These are phyloP conservation scores for Nemania serpens DNA, from an alignment of 2,329 filamentous ascomycete genomes.

Conservation along the genomic window DNA sequence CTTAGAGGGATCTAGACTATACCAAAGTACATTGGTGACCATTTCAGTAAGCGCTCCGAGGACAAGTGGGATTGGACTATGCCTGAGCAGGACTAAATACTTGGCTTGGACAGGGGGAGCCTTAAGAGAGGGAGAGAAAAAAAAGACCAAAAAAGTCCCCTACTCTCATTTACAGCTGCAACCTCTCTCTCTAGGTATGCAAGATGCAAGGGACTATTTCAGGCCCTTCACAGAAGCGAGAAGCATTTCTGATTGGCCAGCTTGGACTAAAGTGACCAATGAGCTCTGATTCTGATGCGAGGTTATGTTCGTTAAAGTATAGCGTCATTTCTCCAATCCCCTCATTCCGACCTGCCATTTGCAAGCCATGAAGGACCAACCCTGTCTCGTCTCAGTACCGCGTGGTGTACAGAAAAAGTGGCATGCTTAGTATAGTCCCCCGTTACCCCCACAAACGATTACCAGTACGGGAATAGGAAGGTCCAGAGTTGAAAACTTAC, in stretches of 20 bases:
- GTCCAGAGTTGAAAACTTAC: no score
- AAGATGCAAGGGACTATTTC: conserved; percentile 32
- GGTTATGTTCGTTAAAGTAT: not conserved
- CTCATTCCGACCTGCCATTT: not conserved
- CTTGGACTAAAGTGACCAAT: conserved; percentile 13
- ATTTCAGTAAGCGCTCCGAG: conserved; percentile 21
- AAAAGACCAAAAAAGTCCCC: conserved; percentile 22
- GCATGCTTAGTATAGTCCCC: not conserved
- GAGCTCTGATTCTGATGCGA: not conserved
- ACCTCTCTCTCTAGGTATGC: conserved; percentile 1
- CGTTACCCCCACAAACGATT: not conserved
- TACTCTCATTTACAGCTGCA: conserved; percentile 14
- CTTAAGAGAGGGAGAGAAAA: not conserved
- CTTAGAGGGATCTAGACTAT: not conserved
- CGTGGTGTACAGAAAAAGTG: not conserved
- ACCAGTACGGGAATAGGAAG: no score
- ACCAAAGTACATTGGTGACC: conserved; percentile 24
- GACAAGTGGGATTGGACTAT: conserved; percentile 17
- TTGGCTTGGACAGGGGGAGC: conserved; percentile 1
- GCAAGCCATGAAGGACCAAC: not conserved
- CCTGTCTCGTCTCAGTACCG: not conserved
- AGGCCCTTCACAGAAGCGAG: conserved; percentile 30
- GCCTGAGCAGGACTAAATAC: conserved; percentile 21
- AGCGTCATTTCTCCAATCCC: not conserved
- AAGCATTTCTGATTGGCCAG: conserved; percentile 18